Base-by-base conservation (phyloP, 257 asterid genomes). In the Avicennia marina region DNA sequence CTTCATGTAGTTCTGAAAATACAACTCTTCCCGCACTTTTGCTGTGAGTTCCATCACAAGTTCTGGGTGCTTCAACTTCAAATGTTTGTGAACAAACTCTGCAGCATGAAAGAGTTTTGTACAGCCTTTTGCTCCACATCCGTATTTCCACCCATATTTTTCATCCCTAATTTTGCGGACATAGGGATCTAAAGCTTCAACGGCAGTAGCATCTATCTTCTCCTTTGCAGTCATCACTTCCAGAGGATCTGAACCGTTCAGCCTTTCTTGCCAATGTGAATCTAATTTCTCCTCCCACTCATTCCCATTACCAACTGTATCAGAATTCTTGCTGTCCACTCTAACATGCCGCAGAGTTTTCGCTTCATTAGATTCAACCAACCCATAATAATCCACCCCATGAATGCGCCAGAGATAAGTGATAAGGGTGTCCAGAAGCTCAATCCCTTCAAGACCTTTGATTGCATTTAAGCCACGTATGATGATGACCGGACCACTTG, bases 121-220 rank as follows among this genome's bases (percentile, higher is more conserved):
- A 59, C 98, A 93, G 49, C 98, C 98, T 78, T 93, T 93, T 55
- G 98, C 98, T 67, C 98, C 98, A 74, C 98, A 93, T 52, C 98
- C 98, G 77, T 89, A 93, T 78, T 93, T 93, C 97, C 98, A 89
- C 17, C 98, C 98, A 63, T 93, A 93, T 78, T 93, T 93, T 79
- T 93, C 98, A 71, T 93, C 98, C 80, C 95, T 89, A 68, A 93
- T 93, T 65, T 93, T 89, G 61, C 98, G 95, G 40, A 93, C 95
- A 71, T 63, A 66, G 7, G 98, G 97, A 47, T 93, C 97, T 68
- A 93, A 81, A 24, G 75, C 97, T 82, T 89, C 97, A 27, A 73
- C 78, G 36, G 97, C 95, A 21, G 86, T 72, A 4, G 95, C 90
- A 76, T 89, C 97, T 67, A 93, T 69, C 83, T 89, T 93, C 72